phyloP scores from a whole-genome alignment of 805 yeast genomes.

The Lipomyces chichibuensis region DNA sequence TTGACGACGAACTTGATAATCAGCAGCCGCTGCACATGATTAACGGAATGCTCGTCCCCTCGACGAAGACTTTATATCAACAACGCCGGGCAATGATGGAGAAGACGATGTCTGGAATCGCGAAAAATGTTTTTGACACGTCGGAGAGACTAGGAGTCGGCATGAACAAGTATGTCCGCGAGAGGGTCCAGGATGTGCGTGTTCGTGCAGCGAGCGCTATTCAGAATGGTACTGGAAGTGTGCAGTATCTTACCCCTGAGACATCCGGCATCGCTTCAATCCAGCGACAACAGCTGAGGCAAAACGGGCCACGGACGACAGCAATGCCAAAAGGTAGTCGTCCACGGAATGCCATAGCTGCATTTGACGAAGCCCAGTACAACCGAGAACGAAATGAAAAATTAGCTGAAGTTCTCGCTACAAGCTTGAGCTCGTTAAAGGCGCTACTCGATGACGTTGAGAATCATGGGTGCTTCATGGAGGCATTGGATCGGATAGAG shows the following conservation, averaged over 20 bases:
- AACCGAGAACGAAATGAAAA: constrained; percentile 28
- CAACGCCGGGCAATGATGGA: constrained; percentile 28
- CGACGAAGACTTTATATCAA: constrained; percentile 13
- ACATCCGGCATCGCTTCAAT: constrained; percentile 11
- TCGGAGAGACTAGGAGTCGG: constrained; percentile 33
- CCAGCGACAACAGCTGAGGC: neutral
- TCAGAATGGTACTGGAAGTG: constrained; percentile 18
- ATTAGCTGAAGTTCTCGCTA: constrained; percentile 20
- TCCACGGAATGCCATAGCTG: constrained; percentile 2
- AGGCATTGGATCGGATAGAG: constrained; percentile 26
- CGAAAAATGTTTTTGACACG: constrained; percentile 27
- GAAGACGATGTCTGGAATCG: constrained; percentile 26
- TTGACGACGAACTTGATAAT: constrained; percentile 11
- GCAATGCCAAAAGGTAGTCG: constrained; percentile 1
- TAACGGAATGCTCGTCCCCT: constrained; percentile 24
- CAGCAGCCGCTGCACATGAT: constrained; percentile 30
- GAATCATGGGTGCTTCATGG: constrained; percentile 1
- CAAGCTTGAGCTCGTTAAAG: constrained; percentile 11
- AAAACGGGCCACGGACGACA: neutral
- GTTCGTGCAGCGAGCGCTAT: constrained; percentile 21
- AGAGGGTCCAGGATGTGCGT: constrained; percentile 28
- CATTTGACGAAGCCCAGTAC: constrained; percentile 25
- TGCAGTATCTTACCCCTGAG: constrained; percentile 23
- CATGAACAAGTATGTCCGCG: constrained; percentile 29
- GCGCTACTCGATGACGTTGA: neutral